phyloP scores from a whole-genome alignment of 257 asterid genomes.

The Vinca minor region DNA sequence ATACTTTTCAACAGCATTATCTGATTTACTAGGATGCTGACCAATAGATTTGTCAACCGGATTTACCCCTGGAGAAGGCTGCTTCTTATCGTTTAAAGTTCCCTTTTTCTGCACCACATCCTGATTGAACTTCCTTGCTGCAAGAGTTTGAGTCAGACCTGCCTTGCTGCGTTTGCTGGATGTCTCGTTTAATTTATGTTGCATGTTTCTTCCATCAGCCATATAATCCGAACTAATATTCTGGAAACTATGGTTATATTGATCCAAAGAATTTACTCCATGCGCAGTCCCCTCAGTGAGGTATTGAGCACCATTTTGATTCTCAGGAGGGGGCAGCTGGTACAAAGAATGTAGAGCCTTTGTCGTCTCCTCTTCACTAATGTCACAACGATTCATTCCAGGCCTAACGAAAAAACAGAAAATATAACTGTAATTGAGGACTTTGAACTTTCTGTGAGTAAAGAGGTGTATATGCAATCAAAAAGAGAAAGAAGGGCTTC shows the following conservation, averaged over 20 bases:
- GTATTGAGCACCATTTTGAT: slow-evolving; percentile 32
- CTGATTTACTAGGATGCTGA: slow-evolving; percentile 31
- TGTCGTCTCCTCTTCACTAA: slow-evolving; percentile 68
- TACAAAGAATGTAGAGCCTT: slow-evolving; percentile 43
- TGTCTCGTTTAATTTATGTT: slow-evolving; percentile 43
- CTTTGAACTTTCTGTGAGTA: background rate
- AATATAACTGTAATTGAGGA: background rate
- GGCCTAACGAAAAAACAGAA: slow-evolving; percentile 53
- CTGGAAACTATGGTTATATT: slow-evolving; percentile 21
- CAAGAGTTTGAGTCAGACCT: slow-evolving; percentile 19
- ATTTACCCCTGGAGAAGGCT: slow-evolving; percentile 30
- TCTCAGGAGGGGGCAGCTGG: slow-evolving; percentile 42
- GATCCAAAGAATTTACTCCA: slow-evolving; percentile 38
- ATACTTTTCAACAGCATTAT: slow-evolving; percentile 23
- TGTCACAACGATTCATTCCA: slow-evolving; percentile 70
- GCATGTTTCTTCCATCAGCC: slow-evolving; percentile 37
- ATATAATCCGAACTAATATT: slow-evolving; percentile 22
- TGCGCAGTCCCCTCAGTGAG: slow-evolving; percentile 27
- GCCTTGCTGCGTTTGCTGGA: slow-evolving; percentile 22
- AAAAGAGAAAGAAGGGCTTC: background rate
- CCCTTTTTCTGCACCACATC: slow-evolving; percentile 28
- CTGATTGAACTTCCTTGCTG: slow-evolving; percentile 29
- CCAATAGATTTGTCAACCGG: slow-evolving; percentile 22
- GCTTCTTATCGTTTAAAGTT: slow-evolving; percentile 43
- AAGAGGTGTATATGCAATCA: background rate